A percentile compares a stretch with the other conserved stretches of the same genome.
These are phyloP conservation scores for Conticribra weissflogii DNA, from an alignment of 108 stramenopile species.

Conservation along the genomic window DNA sequence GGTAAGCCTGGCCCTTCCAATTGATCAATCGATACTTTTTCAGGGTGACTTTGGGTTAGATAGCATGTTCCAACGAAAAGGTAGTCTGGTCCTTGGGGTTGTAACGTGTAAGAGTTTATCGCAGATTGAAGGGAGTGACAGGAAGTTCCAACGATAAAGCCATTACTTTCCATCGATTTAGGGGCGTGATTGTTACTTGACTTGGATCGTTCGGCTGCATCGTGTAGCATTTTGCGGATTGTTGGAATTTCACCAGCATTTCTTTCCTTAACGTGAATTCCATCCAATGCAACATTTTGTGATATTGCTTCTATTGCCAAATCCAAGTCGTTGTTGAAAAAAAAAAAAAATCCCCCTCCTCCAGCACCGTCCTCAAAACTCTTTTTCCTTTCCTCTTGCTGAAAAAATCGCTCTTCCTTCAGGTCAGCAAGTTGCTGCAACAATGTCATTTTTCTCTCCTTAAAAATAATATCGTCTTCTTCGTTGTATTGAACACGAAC, in stretches of 20 bases:
- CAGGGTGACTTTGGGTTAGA: slow-evolving; percentile 71
- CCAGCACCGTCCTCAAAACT: too few relatives aligned
- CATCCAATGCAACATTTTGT: slow-evolving; percentile 48
- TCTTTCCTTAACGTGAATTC: slow-evolving; percentile 81
- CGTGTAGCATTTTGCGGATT: slow-evolving; percentile 48
- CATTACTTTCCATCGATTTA: slow-evolving; percentile 9
- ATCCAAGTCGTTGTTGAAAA: slow-evolving; percentile 70
- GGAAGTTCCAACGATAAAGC: slow-evolving; percentile 70
- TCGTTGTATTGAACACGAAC: slow-evolving; percentile 51
- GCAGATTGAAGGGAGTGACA: slow-evolving; percentile 71
- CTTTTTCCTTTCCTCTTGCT: too few relatives aligned
- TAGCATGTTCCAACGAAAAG: slow-evolving; percentile 88
- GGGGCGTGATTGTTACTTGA: neutral
- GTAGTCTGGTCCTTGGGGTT: slow-evolving; percentile 59
- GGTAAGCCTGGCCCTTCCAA: slow-evolving; percentile 82
- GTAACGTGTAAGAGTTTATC: slow-evolving; percentile 21
- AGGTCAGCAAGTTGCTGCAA: slow-evolving; percentile 47
- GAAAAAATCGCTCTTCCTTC: slow-evolving; percentile 11
- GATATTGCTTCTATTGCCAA: slow-evolving; percentile 38
- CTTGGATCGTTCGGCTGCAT: neutral
- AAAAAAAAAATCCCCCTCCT: slow-evolving; percentile 38
- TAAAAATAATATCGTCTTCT: neutral
- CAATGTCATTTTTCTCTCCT: slow-evolving; percentile 20
- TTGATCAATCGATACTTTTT: slow-evolving; percentile 56
- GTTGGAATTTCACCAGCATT: slow-evolving; percentile 57